These are phyloP conservation scores for Candida multigemmis DNA, from an alignment of 805 yeast species.

Conservation along the genomic window DNA sequence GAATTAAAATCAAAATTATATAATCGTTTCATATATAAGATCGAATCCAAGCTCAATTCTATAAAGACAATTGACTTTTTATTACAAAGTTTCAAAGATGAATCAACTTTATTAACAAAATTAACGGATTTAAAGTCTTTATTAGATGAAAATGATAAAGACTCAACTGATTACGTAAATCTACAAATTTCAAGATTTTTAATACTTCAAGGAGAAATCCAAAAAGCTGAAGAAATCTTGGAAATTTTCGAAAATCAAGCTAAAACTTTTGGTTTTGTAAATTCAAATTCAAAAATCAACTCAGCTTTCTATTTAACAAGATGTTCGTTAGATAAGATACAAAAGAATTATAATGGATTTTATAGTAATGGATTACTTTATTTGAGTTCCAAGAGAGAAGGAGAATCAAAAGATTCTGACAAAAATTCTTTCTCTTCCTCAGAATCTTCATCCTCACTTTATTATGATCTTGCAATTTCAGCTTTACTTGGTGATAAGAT, in stretches of 20 bases:
- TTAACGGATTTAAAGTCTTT: constrained; percentile 24
- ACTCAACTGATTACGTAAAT: constrained; percentile 35
- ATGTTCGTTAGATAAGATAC: constrained; percentile 65
- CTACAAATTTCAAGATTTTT: constrained; percentile 70
- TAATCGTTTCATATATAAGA: constrained; percentile 58
- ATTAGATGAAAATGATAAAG: constrained; percentile 39
- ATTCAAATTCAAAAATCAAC: constrained; percentile 45
- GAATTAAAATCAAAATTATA: constrained; percentile 58
- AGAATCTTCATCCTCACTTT: constrained; percentile 42
- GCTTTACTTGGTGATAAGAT: constrained; percentile 88
- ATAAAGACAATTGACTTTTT: constrained; percentile 72
- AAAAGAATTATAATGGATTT: constrained; percentile 71
- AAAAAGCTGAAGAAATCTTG: constrained; percentile 58
- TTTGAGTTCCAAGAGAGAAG: constrained; percentile 77
- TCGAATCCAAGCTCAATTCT: constrained; percentile 67
- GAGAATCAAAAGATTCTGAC: constrained; percentile 36
- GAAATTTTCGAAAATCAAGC: constrained; percentile 45
- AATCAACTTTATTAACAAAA: constrained; percentile 20
- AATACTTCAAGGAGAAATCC: constrained; percentile 41
- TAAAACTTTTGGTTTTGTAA: constrained; percentile 10
- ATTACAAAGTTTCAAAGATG: constrained; percentile 35
- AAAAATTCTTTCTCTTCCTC: constrained; percentile 28
- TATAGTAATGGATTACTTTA: constrained; percentile 77
- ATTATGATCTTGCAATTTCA: constrained; percentile 70
- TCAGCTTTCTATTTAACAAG: constrained; percentile 79